Evolutionary conservation across 1,284 basidiomycete genomes (phyloP).

Genomic region (Apiotrichum veenhuisii): DNA sequence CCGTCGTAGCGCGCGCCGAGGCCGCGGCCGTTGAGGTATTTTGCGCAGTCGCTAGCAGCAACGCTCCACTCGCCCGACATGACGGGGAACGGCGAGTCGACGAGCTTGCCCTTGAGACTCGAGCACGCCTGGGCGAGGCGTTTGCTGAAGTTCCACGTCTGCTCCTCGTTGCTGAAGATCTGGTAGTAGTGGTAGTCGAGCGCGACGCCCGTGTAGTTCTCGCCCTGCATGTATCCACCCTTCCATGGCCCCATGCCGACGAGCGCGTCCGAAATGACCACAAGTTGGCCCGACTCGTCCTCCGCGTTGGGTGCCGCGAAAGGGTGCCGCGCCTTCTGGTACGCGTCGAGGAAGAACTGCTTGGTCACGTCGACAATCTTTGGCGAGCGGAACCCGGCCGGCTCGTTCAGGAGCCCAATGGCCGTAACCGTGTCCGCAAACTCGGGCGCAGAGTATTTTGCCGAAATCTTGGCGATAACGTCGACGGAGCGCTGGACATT

Average conservation of each 20-base stretch:
- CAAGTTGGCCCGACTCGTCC: constrained; percentile 70
- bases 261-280: constrained; percentile 82
- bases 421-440: constrained; percentile 75
- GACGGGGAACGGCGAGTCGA: constrained; percentile 57
- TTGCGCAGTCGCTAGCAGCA: constrained; percentile 56
- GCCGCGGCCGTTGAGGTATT: constrained; percentile 12
- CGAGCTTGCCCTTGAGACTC: constrained; percentile 54
- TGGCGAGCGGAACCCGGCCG: constrained; percentile 32
- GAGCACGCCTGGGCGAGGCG: constrained; percentile 58
- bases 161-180: constrained; percentile 44
- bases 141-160: neutral
- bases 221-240: constrained; percentile 64
- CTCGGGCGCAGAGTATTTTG: constrained; percentile 86
- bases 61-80: constrained; percentile 75
- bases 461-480: constrained; percentile 76
- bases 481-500: constrained; percentile 85
- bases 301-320: constrained; percentile 69
- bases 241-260: constrained; percentile 60
- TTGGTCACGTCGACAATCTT: constrained; percentile 49
- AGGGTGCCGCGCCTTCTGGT: constrained; percentile 75
- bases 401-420: constrained; percentile 54
- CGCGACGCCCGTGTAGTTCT: constrained; percentile 65
- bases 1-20: constrained; percentile 55
- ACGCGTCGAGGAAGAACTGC: constrained; percentile 63
- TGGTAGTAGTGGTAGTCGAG: constrained; percentile 58